phyloP scores from a whole-genome alignment of 768 basidiomycete genomes.

The Mycena metata region DNA sequence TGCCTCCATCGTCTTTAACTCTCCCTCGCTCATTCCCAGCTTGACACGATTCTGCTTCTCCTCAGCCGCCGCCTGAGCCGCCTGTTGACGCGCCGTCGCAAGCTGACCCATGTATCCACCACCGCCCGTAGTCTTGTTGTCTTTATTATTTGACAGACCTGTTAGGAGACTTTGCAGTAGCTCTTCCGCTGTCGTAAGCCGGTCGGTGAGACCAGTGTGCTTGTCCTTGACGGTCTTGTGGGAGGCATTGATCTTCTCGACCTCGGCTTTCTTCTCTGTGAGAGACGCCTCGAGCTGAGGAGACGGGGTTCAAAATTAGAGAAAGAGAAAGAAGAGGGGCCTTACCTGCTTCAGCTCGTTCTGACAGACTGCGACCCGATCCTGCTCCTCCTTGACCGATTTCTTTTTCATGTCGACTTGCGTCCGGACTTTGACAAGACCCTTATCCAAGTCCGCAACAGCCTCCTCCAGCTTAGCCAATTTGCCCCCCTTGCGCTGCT shows the following conservation, averaged over 20 bases:
- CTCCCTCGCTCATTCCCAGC: constrained; percentile 82
- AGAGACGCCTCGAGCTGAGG: constrained; percentile 69
- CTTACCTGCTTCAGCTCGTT: constrained; percentile 74
- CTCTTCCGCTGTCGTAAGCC: constrained; percentile 84
- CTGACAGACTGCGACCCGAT: constrained; percentile 63
- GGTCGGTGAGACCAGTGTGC: constrained; percentile 70
- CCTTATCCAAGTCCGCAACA: constrained; percentile 83
- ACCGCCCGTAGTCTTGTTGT: constrained; percentile 71
- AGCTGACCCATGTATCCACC: constrained; percentile 98
- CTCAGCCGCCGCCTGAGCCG: constrained; percentile 84
- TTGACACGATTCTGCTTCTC: constrained; percentile 86
- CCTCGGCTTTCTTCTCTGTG: constrained; percentile 70
- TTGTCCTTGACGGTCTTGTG: constrained; percentile 78
- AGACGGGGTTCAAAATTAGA: not conserved
- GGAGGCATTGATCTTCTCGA: constrained; percentile 64
- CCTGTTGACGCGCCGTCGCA: constrained; percentile 81
- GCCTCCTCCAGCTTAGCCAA: constrained; percentile 88
- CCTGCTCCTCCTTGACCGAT: constrained; percentile 85
- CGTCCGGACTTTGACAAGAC: constrained; percentile 83
- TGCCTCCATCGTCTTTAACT: constrained; percentile 80
- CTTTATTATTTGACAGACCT: constrained; percentile 81
- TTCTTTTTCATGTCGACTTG: constrained; percentile 87
- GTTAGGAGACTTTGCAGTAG: constrained; percentile 96
- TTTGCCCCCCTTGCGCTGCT: constrained; percentile 94
- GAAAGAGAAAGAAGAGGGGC: constrained; percentile 14